phyloP scores from a whole-genome alignment of 2,329 filamentous ascomycete species.

The Talaromyces sp. region DNA sequence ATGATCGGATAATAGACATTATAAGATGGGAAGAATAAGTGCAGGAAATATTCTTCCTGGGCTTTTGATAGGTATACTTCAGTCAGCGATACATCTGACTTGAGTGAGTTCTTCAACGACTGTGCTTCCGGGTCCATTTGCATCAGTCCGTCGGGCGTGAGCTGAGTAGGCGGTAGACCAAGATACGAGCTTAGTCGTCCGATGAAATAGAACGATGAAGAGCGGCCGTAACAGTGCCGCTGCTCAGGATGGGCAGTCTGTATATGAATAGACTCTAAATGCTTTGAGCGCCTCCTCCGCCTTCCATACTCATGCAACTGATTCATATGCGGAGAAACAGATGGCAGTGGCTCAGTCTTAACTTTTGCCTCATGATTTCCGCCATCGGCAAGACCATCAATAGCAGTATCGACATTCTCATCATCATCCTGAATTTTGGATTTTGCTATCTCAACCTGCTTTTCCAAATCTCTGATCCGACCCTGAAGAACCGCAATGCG shows the following conservation, averaged over 20 bases:
- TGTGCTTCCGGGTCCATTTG: slow-evolving; percentile 6
- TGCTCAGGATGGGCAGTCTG: slow-evolving; percentile 5
- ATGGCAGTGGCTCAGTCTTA: not conserved
- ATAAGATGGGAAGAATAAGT: slow-evolving; percentile 13
- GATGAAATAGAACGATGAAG: slow-evolving; percentile 18
- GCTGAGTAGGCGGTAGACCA: not conserved
- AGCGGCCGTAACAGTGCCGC: slow-evolving; percentile 14
- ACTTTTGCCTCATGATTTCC: not conserved
- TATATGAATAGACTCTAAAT: slow-evolving; percentile 13
- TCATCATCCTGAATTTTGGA: not conserved
- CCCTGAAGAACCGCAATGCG: slow-evolving; percentile 10
- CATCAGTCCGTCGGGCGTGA: slow-evolving; percentile 8
- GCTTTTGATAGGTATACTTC: slow-evolving; percentile 11
- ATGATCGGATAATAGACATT: slow-evolving; percentile 15
- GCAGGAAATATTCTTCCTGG: slow-evolving; percentile 19
- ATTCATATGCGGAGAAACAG: not conserved
- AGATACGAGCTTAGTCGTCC: slow-evolving; percentile 15
- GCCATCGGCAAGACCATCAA: not conserved
- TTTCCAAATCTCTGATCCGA: slow-evolving; percentile 17
- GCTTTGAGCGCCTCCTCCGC: not conserved
- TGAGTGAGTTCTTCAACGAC: not conserved
- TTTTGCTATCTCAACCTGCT: slow-evolving; percentile 1
- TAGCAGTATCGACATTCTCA: not conserved
- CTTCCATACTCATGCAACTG: not conserved
- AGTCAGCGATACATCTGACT: not conserved